Percentiles rank a stretch among this genome's conserved stretches.
phyloP scores from a whole-genome alignment of 176 grass and related monocot genomes.

The Eragrostis nindensis region DNA sequence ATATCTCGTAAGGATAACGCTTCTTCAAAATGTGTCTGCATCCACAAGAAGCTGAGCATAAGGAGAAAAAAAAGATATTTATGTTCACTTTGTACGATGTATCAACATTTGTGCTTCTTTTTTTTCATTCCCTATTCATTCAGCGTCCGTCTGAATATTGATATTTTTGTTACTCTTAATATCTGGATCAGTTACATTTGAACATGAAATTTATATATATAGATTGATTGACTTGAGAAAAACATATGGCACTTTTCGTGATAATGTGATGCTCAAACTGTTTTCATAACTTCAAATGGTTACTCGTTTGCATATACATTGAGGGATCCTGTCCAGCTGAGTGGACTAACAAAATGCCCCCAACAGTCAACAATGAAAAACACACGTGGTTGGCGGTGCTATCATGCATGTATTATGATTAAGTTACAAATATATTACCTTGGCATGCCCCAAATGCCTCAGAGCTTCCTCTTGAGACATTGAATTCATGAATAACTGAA shows the following conservation, averaged over 20 bases:
- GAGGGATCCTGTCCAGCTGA: conserved; percentile 1
- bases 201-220: not conserved
- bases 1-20: conserved; percentile 79
- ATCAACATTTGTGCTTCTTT: not conserved
- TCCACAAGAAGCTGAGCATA: conserved; percentile 40
- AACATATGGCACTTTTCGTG: not conserved
- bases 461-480: conserved; percentile 91
- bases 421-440: conserved; percentile 57
- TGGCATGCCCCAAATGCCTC: conserved; percentile 88
- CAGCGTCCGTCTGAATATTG: not conserved
- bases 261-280: not conserved
- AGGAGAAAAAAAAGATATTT: conserved; percentile 29
- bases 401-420: conserved; percentile 20
- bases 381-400: not conserved
- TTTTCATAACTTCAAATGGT: not conserved
- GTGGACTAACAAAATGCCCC: conserved; percentile 16
- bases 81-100: not conserved
- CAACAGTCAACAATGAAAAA: conserved; percentile 10
- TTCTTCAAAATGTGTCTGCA: conserved; percentile 95
- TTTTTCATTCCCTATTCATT: not conserved
- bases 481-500: conserved; percentile 93
- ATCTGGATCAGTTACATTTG: not conserved
- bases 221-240: conserved; percentile 7
- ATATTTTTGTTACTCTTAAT: conserved; percentile 9
- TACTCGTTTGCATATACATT: not conserved